These are phyloP conservation scores for Trapa bicornis DNA, from an alignment of 345 rosid genomes.

Conservation along the genomic window DNA sequence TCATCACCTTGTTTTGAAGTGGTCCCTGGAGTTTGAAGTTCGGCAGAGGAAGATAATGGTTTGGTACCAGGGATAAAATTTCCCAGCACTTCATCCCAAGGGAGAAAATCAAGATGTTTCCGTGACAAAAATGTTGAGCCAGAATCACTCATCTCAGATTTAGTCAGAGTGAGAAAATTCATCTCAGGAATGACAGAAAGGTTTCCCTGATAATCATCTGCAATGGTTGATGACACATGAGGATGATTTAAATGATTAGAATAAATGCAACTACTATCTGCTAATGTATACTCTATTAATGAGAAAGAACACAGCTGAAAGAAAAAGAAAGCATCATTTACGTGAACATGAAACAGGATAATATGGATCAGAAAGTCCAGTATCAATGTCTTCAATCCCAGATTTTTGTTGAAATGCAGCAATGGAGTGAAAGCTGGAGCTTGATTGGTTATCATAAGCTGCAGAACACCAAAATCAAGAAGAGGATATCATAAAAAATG, in stretches of 20 bases:
- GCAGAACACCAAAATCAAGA: constrained; percentile 15
- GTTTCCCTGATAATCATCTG: constrained; percentile 44
- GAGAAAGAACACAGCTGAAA: constrained; percentile 9
- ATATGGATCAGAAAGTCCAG: constrained; percentile 31
- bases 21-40: constrained; percentile 14
- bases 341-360: constrained; percentile 32
- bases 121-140: constrained; percentile 34
- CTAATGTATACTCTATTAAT: not conserved
- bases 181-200: constrained; percentile 19
- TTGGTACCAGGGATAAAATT: constrained; percentile 34
- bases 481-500: not conserved
- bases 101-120: constrained; percentile 36
- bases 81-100: constrained; percentile 56
- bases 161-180: constrained; percentile 22
- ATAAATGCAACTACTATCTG: not conserved
- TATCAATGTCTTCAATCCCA: constrained; percentile 24
- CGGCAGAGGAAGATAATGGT: constrained; percentile 21
- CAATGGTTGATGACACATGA: constrained; percentile 14
- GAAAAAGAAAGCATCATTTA: constrained; percentile 15
- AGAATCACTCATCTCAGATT: constrained; percentile 21
- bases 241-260: not conserved
- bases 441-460: constrained; percentile 59
- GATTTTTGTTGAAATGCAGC: constrained; percentile 29
- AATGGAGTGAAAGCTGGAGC: constrained; percentile 35
- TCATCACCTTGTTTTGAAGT: constrained; percentile 34